Evolutionary conservation across 169 alveolate species (phyloP), one percentile per base, ranked within the genome.

Genomic region (Eimeria sp.): DNA sequence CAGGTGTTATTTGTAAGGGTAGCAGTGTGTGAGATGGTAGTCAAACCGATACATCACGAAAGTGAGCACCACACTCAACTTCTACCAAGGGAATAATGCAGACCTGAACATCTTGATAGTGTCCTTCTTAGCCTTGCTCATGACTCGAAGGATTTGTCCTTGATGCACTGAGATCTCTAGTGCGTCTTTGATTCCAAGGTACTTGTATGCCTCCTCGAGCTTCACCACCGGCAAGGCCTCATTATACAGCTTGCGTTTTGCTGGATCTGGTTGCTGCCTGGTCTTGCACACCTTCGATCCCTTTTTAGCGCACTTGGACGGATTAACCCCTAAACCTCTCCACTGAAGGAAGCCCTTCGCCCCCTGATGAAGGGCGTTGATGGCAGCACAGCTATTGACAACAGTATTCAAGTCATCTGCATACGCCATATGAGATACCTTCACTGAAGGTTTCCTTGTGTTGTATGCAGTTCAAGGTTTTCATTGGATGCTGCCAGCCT

Each of bases 381-480:
- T n/a, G 20, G 49, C 80, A 1, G 43, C 13, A 34, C 80, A 47
- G 13, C n/a, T 70, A 47, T 9, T 34, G 80, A 47, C 80, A 3
- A 70, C 80, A 70, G 80, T 70, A 7, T 70, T 70, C 47, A 70
- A 70, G 80, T 70, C 47, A n/a, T 70, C 47, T 70, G 80, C 80
- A 20, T 70, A n/a, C 47, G 80, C 80, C 80, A 34, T n/a, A 70
- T 70, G 80, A 27, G 80, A 70, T 11, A 70, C 80, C 80, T 30
- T 70, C 18, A n/a, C 47, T 10, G 80, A 7, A 10, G 80, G 80
- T 6, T 70, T 70, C 80, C 80, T 47, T 22, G 7, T 10, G 80
- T 70, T 18, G 80, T 70, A 27, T 47, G 80, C 5, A 70, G 13
- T 70, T 70, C 80, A 10, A 70, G 80, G 43, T 49, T 47, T 9